A percentile compares a stretch with the other conserved stretches of the same genome.
Evolutionary conservation across 2,329 filamentous ascomycete genomes (phyloP).

Genomic region (Arachnomyces sp.): DNA sequence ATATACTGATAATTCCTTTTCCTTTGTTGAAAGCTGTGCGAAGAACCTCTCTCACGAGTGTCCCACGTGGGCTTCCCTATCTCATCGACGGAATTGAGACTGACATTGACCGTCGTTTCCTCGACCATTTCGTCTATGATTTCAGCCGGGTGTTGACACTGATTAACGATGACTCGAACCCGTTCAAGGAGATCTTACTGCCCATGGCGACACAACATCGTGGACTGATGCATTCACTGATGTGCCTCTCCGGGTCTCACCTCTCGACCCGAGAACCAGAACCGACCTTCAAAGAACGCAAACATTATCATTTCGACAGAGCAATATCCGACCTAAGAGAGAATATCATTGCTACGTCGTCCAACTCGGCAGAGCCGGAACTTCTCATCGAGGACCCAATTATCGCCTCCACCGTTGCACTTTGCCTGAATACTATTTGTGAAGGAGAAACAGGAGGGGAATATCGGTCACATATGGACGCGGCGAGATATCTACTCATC

Average conservation of each 20-base stretch:
- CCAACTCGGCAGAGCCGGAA: conserved; percentile 21
- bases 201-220: conserved; percentile 72
- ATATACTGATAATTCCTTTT: conserved; percentile 1
- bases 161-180: conserved; percentile 72
- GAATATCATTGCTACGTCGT: conserved; percentile 27
- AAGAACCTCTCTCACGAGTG: conserved; percentile 24
- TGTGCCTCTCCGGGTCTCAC: conserved; percentile 76
- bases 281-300: conserved; percentile 46
- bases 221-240: conserved; percentile 82
- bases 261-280: conserved; percentile 47
- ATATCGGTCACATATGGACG: conserved; percentile 72
- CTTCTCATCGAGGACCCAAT: conserved; percentile 50
- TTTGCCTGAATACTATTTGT: conserved; percentile 55
- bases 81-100: conserved; percentile 78
- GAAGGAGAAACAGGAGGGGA: conserved; percentile 57
- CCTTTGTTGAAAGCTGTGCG: conserved; percentile 20
- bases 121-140: conserved; percentile 73
- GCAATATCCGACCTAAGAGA: conserved; percentile 34
- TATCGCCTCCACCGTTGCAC: conserved; percentile 52
- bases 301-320: conserved; percentile 46
- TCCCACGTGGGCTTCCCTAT: conserved; percentile 43
- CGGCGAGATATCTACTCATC: conserved; percentile 64
- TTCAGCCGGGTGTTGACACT: conserved; percentile 76
- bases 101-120: conserved; percentile 68
- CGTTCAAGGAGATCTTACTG: conserved; percentile 76